phyloP scores from a whole-genome alignment of 164 flowering plant genomes.

The Pachysandra terminalis region DNA sequence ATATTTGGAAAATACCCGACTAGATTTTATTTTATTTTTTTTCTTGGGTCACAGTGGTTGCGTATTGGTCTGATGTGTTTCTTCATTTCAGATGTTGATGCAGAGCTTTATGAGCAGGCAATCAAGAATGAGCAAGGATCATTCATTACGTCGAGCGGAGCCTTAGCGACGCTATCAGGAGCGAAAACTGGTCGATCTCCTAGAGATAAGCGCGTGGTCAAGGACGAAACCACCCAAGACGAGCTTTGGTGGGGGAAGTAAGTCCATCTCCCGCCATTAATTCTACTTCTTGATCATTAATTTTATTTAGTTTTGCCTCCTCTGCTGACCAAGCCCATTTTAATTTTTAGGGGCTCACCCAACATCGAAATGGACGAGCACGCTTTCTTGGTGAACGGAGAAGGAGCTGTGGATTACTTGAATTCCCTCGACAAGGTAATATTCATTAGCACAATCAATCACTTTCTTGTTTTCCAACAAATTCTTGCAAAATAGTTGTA shows the following conservation, averaged over 20 bases:
- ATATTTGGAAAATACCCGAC: too few relatives aligned
- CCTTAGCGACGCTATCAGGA: constrained; percentile 91
- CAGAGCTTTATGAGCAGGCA: constrained; percentile 97
- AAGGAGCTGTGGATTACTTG: constrained; percentile 97
- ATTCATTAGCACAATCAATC: too few relatives aligned
- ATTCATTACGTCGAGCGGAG: constrained; percentile 78
- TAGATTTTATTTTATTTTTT: too few relatives aligned
- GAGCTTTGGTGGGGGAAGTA: constrained; percentile 99
- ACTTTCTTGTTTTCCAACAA: too few relatives aligned
- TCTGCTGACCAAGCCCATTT: background rate
- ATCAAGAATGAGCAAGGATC: constrained; percentile 89
- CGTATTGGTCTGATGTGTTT: too few relatives aligned
- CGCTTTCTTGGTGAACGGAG: constrained; percentile 91
- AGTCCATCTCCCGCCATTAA: constrained; percentile 36
- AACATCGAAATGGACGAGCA: too few relatives aligned
- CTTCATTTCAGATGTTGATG: background rate
- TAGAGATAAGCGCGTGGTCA: too few relatives aligned
- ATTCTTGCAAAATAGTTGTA: too few relatives aligned
- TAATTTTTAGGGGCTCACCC: constrained; percentile 70
- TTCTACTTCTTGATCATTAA: too few relatives aligned
- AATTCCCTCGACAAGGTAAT: constrained; percentile 96
- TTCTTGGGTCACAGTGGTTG: too few relatives aligned
- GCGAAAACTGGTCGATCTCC: too few relatives aligned
- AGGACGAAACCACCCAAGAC: constrained; percentile 67
- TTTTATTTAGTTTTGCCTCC: background rate